phyloP scores from a whole-genome alignment of 495 filamentous ascomycete genomes.

The Xylaria bambusicola region DNA sequence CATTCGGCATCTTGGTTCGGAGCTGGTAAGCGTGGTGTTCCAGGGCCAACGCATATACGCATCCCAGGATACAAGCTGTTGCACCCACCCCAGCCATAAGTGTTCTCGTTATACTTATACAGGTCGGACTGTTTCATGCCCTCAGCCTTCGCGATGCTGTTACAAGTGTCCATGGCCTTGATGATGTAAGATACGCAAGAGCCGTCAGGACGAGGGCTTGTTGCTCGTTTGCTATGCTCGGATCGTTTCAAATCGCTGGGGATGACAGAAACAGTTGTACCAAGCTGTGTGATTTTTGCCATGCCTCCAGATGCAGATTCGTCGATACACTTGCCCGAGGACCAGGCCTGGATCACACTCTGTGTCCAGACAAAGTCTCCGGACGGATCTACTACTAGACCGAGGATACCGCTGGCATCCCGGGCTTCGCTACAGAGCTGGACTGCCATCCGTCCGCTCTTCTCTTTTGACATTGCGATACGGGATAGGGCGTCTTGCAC shows the following conservation, averaged over 20 bases:
- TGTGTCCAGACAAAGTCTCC: not conserved
- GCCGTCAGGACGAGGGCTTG: slow-evolving; percentile 31
- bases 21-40: slow-evolving; percentile 49
- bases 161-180: slow-evolving; percentile 36
- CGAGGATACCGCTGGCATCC: not conserved
- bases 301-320: not conserved
- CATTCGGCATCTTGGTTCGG: not conserved
- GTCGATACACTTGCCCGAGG: not conserved
- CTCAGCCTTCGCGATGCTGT: slow-evolving; percentile 26
- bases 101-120: slow-evolving; percentile 44
- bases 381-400: not conserved
- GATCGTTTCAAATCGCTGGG: not conserved
- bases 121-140: slow-evolving; percentile 39
- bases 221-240: not conserved
- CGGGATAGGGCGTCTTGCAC: not conserved
- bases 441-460: not conserved
- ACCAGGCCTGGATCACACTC: not conserved
- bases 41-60: slow-evolving; percentile 53
- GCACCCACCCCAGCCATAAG: slow-evolving; percentile 57
- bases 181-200: slow-evolving; percentile 42
- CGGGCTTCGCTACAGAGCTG: not conserved
- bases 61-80: slow-evolving; percentile 24
- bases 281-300: not conserved
- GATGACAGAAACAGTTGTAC: not conserved
- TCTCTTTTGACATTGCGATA: not conserved